phyloP scores from a whole-genome alignment of 176 grass and related monocot genomes.

The Stipa capillata region DNA sequence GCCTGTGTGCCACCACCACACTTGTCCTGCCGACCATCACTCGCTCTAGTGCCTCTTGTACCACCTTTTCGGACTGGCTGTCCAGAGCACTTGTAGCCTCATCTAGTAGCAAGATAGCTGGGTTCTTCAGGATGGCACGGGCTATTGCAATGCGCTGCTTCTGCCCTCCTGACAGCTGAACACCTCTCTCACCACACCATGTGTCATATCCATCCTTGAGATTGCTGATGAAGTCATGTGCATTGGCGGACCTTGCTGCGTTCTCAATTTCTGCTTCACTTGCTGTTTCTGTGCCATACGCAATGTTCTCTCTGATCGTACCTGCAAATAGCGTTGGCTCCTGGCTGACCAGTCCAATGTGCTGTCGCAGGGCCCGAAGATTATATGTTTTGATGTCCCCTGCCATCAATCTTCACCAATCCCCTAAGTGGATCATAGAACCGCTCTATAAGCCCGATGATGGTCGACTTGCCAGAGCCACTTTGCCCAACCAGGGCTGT shows the following conservation, averaged over 20 bases:
- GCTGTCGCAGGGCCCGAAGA: slow-evolving; percentile 40
- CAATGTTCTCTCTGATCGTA: slow-evolving; percentile 65
- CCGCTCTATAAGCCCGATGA: slow-evolving; percentile 70
- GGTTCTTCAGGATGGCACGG: slow-evolving; percentile 72
- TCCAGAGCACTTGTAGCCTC: slow-evolving; percentile 85
- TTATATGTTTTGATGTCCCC: slow-evolving; percentile 60
- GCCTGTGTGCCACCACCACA: slow-evolving; percentile 66
- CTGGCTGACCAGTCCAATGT: slow-evolving; percentile 70
- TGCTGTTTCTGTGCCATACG: slow-evolving; percentile 43
- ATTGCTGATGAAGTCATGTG: slow-evolving; percentile 77
- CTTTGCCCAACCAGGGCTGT: slow-evolving; percentile 79
- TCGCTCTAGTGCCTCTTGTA: slow-evolving; percentile 69
- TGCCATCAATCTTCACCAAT: slow-evolving; percentile 50
- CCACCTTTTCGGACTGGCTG: slow-evolving; percentile 74
- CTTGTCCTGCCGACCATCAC: slow-evolving; percentile 81
- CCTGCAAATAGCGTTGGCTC: slow-evolving; percentile 78
- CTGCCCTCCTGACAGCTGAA: slow-evolving; percentile 80
- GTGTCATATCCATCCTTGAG: slow-evolving; percentile 72
- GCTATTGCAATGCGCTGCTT: slow-evolving; percentile 78
- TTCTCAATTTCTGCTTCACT: slow-evolving; percentile 52
- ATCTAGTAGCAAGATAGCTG: slow-evolving; percentile 53
- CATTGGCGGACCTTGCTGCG: slow-evolving; percentile 67
- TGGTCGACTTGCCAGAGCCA: slow-evolving; percentile 82
- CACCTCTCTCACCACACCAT: slow-evolving; percentile 57
- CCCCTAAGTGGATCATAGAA: slow-evolving; percentile 81